A percentile compares a stretch with the other conserved stretches of the same genome.
Conservation (phyloP, 2,329 filamentous ascomycete species). For the Lecanicillium sp. region DNA sequence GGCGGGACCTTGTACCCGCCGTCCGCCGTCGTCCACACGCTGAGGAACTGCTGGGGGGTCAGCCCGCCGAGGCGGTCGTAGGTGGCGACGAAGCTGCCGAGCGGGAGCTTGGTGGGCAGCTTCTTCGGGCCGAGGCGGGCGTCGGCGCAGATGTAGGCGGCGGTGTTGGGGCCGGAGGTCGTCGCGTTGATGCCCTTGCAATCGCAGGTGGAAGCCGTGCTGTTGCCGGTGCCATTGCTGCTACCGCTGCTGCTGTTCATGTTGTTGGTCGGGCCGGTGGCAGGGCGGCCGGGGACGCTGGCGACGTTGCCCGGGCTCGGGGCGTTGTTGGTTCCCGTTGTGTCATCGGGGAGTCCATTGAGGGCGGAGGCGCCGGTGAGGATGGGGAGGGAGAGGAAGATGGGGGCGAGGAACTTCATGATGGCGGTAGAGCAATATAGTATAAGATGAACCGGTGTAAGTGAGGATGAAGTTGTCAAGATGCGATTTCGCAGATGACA, state of each 20-base stretch:
- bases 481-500: no score
- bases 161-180: conserved; percentile 12
- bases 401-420: conserved; percentile 24
- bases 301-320: not conserved
- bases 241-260: not conserved
- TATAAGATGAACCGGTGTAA: not conserved
- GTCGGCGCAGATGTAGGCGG: conserved; percentile 31
- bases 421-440: not conserved
- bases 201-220: conserved; percentile 14
- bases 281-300: not conserved
- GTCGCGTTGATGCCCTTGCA: conserved; percentile 18
- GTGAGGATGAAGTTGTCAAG: no score
- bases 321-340: no score
- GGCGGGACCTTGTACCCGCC: conserved; percentile 33
- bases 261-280: not conserved
- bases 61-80: conserved; percentile 35
- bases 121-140: conserved; percentile 30
- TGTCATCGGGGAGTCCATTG: not conserved
- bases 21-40: conserved; percentile 25
- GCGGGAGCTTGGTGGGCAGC: conserved; percentile 29
- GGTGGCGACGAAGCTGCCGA: conserved; percentile 24
- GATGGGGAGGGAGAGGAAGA: conserved; percentile 16
- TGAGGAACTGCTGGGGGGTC: conserved; percentile 35
- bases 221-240: not conserved
- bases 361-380: conserved; percentile 10